Evolutionary conservation across 2,329 filamentous ascomycete species (phyloP).

Genomic region (Xylaria sp.): DNA sequence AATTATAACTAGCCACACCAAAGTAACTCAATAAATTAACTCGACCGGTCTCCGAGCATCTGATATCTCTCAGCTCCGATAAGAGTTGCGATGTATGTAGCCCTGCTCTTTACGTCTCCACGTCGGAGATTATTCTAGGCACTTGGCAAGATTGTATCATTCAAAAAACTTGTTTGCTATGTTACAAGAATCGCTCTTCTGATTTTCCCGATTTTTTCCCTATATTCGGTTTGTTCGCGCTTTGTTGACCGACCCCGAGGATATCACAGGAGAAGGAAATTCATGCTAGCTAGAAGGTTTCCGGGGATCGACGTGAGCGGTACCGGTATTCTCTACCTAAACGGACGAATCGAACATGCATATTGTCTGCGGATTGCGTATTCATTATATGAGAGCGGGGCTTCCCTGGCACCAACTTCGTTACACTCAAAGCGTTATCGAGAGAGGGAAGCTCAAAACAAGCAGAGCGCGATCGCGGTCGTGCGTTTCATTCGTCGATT

Average conservation of each 20-base stretch:
- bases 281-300: not conserved
- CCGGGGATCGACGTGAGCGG: not conserved
- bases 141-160: not conserved
- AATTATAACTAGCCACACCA: not conserved
- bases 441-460: not conserved
- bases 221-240: not conserved
- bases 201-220: not conserved
- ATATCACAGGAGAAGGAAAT: not conserved
- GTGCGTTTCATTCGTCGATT: slow-evolving; percentile 1
- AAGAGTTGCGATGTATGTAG: not conserved
- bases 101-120: not conserved
- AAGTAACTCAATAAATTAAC: slow-evolving; percentile 17
- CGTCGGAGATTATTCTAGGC: not conserved
- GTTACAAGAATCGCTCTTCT: not conserved
- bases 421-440: not conserved
- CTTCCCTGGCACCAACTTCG: not conserved
- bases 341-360: not conserved
- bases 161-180: not conserved
- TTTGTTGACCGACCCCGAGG: too few relatives aligned
- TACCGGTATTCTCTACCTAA: not conserved
- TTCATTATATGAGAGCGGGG: slow-evolving; percentile 8
- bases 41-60: not conserved
- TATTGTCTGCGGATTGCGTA: not conserved
- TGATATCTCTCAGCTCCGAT: not conserved
- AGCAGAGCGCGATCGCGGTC: not conserved